Conservation (phyloP, 768 basidiomycete species). For the Tephrocybe sp. region DNA sequence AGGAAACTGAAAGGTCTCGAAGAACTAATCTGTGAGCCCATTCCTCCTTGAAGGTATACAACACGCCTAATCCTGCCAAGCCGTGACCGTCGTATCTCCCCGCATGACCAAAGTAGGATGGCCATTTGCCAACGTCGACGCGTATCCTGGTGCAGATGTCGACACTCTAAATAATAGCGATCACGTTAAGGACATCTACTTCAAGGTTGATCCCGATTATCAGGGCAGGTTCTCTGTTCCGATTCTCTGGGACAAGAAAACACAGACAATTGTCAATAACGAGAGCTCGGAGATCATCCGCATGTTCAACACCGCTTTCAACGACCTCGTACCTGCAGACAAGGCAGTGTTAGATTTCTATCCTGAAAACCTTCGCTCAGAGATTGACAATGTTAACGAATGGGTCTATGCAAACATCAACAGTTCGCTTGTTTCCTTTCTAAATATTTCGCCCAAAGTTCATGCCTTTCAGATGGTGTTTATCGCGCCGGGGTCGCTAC, state of each 20-base stretch:
- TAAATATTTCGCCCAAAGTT: background rate
- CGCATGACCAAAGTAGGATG: conserved; percentile 84
- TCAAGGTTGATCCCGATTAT: conserved; percentile 72
- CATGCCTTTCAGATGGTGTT: conserved; percentile 60
- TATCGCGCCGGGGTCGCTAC: conserved; percentile 88
- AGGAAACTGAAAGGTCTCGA: conserved; percentile 92
- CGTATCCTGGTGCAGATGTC: conserved; percentile 66
- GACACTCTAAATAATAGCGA: conserved; percentile 70
- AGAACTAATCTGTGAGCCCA: conserved; percentile 66
- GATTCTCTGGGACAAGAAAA: conserved; percentile 89
- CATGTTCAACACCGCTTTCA: conserved; percentile 85
- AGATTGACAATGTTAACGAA: conserved; percentile 83
- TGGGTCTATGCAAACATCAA: conserved; percentile 86
- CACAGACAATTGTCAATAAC: conserved; percentile 88
- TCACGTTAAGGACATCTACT: conserved; percentile 84
- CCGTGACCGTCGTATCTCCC: conserved; percentile 80
- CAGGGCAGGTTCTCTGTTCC: conserved; percentile 84
- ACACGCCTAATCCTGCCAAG: conserved; percentile 39
- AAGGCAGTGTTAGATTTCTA: conserved; percentile 73
- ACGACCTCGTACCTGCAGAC: conserved; percentile 65
- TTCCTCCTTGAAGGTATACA: background rate
- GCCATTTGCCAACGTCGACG: conserved; percentile 74
- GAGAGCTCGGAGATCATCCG: conserved; percentile 95
- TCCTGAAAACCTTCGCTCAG: conserved; percentile 63
- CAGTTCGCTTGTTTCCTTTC: conserved; percentile 45